Base-by-base conservation (phyloP, 345 rosid genomes). In the Syzygium aqueum region DNA sequence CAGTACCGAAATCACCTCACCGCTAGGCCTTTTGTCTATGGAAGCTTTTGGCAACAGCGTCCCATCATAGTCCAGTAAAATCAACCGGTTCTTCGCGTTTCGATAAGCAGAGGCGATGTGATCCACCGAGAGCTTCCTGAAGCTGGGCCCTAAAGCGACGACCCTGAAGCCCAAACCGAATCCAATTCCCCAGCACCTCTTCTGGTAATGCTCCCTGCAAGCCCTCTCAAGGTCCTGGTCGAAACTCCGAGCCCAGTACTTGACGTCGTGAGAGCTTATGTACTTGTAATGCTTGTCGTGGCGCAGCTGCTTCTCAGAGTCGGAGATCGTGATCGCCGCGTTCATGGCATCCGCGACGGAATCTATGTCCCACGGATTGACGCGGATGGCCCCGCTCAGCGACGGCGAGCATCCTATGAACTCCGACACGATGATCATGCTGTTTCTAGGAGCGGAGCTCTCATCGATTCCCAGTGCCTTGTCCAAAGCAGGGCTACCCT, bases 361-460 rank as follows among this genome's bases (percentile, higher is more conserved):
- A 86, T 90, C 94, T 25, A 94, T 89, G 90, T 94, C 91, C 99
- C 99, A 96, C 0, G 99, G 98, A 91, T 96, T 96, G 28, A 96
- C 98, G 7, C 98, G 94, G 54, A 93, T 93, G 2, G 98, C 98
- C 2, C 98, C 98, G 50, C 98, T 96, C 43, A 96, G 93, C 84
- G 99, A 96, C 4, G 99, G 99, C 1, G 99, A 95, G 88, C 99
- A 96, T 8, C 99, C 99, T 0, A 94, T 94, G 93, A 96, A 96
- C 89, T 96, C 99, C 10, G 99, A 96, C 28, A 96, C 96, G 85
- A 96, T 92, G 46, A 95, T 90, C 49, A 93, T 94, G 88, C 99
- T 96, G 84, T 91, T 90, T 92, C 90, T 94, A 13, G 88, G 89
- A 77, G 86, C 27, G 4, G 85, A 56, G 25, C 86, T 84, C 86